Base-by-base conservation (phyloP, 2,329 filamentous ascomycete genomes). In the Neocucurbitaria cava region DNA sequence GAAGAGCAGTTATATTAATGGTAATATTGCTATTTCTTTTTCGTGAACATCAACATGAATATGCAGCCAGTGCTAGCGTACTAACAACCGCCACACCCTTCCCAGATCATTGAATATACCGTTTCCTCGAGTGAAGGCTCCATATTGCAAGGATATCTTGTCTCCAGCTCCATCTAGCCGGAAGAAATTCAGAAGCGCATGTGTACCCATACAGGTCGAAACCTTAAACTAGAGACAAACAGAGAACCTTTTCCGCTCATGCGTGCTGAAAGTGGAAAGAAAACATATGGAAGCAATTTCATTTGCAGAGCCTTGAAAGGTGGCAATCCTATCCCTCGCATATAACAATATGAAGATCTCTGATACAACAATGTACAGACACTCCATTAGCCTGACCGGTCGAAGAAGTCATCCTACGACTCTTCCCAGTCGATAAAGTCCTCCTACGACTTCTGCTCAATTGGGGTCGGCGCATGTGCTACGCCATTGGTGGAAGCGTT, bases 371-470 rank as follows among this genome's bases (percentile, higher is more conserved):
- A 24, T 23, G 21, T 40, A n/a, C 21, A 40, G 10, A n/a, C 38
- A 24, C 11, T n/a, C 5, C n/a, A n/a, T n/a, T n/a, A n/a, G n/a
- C n/a, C n/a, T n/a, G n/a, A n/a, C 49, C 50, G 44, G 36, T 28
- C 13, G 36, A 54, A n/a, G 10, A 36, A 43, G 21, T 50, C 55
- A 15, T 56, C 28, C 52, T 69, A 73, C 11, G 68, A 62, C 61
- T 74, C 74, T 51, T 71, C n/a, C 49, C 50, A 48, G 36, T 28
- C 13, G 36, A 54, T 21, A 9, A 36, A 43, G 21, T 50, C 55
- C 17, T 56, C 28, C 52, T 69, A 73, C 11, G 68, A 62, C 61
- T 74, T 74, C 52, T 71, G 69, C 46, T 76, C 74, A n/a, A 70
- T 68, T n/a, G 72, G 65, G 6, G 72, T 69, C 30, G 71, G 65